Base-by-base conservation (phyloP, 2,329 filamentous ascomycete genomes). In the Arthroderma uncinatum region DNA sequence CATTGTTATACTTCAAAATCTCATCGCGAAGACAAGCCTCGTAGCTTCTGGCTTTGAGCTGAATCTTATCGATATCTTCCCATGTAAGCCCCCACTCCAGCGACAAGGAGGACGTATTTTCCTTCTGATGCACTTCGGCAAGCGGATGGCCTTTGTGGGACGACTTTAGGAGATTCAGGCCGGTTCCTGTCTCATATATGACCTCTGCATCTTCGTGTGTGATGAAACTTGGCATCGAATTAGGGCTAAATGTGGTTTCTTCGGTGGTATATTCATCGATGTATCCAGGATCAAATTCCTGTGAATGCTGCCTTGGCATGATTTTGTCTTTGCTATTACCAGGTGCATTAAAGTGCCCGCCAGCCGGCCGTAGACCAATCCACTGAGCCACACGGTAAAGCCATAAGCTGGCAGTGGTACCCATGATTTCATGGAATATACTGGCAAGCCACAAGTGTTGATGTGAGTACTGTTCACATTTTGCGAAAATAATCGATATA, bases 161-260 rank as follows among this genome's bases (percentile, higher is more conserved):
- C 21, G 76, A 74, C 63, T 83, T 81, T 52, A 95, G 76, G 56
- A 93, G 83, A 6, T 86, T 81, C 52, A 95, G 71, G 66, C 86
- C 92, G 64, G 80, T 82, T 2, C 88, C 89, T 2, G 84, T 86
- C 67, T 94, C 88, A 62, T 92, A 91, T n/a, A 93, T 82, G 4
- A 78, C 74, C 54, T 80, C 78, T 2, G 82, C 84, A 62, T 91
- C 80, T 58, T 93, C 87, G 4, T 75, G 68, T 0, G 84, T 79
- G 47, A 94, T 77, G 62, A 93, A 93, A 1, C 78, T 75, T 0
- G 88, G 88, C 72, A 93, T 82, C 60, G 53, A 44, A 2, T 30
- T 8, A 23, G 52, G 36, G 19, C 59, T 78, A 77, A 48, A 85
- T 82, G 58, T 87, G 80, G 16, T 54, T 10, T 40, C 52, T 37